Evolutionary conservation across 208 protist species (phyloP), one percentile per base, ranked within the genome.

Genomic region (Crithidia mellificae): DNA sequence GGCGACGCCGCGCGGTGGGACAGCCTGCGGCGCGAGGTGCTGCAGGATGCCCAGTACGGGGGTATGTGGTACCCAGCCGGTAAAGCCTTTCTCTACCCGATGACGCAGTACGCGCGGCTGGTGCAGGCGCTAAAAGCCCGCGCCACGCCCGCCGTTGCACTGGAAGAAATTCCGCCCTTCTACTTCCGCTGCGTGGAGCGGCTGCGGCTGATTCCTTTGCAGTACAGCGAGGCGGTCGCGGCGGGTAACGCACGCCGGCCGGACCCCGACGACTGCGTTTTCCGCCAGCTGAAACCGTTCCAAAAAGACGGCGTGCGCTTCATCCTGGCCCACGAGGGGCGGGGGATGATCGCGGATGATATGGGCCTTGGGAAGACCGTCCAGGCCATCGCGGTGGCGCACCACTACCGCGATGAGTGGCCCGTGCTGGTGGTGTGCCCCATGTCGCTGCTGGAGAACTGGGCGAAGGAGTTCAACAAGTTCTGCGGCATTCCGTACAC

Each of bases 321-420:
- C 68, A 74, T 94, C 24, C 63, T 96, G 36, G 52, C 59, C 19
- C 87, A 81, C 69, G 77, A 85, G 54, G 95, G 93, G 6, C 90
- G 87, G 43, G 92, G 83, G n/a, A 89, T 97, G 77, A 94, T 98
- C 52, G 94, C 90, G 41, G 98, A 99, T 64, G 97, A 98, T 63
- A 98, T 98, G 96, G 98, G 98, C 6, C 75, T 99, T 20, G 98
- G 98, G 30, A 99, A 99, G 72, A 99, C 98, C 12, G 76, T 99
- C 30, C 96, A 98, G 83, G 92, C 96, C 9, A 96, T 99, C 38
- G 93, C 95, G 1, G 72, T 98, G 15, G 80, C 93, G 0, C 84
- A 90, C 49, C 93, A 95, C 71, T 99, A 97, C 78, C 68, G 81
- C 0, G 43, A 84, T 17, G 93, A 98, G 63, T 98, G 98, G 97